phyloP scores from a whole-genome alignment of 495 filamentous ascomycete species.

The Rostrohypoxylon terebratum region DNA sequence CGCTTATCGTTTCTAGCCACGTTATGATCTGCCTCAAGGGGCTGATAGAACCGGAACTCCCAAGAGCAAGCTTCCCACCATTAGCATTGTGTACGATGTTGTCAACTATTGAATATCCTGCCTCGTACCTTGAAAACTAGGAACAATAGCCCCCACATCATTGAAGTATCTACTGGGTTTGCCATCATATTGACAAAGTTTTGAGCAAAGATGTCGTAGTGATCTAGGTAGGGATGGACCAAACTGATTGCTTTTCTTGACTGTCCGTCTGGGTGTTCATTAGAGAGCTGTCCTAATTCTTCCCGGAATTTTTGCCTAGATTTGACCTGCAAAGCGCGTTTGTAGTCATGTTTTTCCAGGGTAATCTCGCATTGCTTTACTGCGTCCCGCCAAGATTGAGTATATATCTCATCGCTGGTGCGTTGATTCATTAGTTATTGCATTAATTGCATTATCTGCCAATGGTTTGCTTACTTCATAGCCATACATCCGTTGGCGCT shows the following conservation, averaged over 20 bases:
- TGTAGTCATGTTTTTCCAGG: conserved; percentile 13
- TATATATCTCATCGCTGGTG: conserved; percentile 18
- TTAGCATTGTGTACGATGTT: neutral
- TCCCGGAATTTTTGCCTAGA: neutral
- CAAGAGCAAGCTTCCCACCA: conserved; percentile 14
- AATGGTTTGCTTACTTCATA: conserved; percentile 13
- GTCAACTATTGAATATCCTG: neutral
- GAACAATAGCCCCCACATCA: conserved; percentile 32
- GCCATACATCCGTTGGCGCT: neutral
- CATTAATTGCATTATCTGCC: neutral
- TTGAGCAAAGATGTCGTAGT: conserved; percentile 24
- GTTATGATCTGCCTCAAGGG: neutral
- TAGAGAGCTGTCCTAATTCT: conserved; percentile 6
- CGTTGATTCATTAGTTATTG: neutral
- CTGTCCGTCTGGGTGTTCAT: neutral
- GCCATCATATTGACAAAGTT: conserved; percentile 23
- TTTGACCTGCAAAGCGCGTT: conserved; percentile 16
- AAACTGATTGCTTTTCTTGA: conserved; percentile 12
- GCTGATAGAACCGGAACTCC: conserved; percentile 5
- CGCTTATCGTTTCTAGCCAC: conserved; percentile 15
- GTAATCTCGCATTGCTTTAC: conserved; percentile 12
- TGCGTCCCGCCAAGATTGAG: conserved; percentile 14
- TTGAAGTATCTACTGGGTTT: conserved; percentile 17
- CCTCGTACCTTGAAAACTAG: conserved; percentile 25
- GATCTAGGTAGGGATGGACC: conserved; percentile 14